phyloP scores from a whole-genome alignment of 257 asterid species.

The Hygrophila difformis region DNA sequence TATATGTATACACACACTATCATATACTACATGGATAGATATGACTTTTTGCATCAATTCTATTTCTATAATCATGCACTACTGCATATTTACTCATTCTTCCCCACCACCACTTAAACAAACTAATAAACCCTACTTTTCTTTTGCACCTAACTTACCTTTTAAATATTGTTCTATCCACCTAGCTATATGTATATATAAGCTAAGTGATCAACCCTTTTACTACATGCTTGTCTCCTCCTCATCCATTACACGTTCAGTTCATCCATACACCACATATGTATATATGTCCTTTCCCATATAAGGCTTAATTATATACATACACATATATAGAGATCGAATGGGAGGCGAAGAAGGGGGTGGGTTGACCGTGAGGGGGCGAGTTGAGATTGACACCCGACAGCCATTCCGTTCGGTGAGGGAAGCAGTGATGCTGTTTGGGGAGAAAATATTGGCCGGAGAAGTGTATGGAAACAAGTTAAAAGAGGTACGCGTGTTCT shows the following conservation, averaged over 20 bases:
- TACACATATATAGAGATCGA: no score
- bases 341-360: slow-evolving; percentile 54
- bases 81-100: not conserved
- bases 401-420: slow-evolving; percentile 69
- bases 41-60: no score
- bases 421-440: slow-evolving; percentile 71
- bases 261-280: not conserved
- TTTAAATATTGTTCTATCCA: not conserved
- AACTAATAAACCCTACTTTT: slow-evolving; percentile 4
- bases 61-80: not conserved
- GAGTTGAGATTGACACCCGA: slow-evolving; percentile 79
- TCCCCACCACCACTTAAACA: slow-evolving; percentile 16
- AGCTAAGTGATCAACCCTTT: slow-evolving; percentile 6
- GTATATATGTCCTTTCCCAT: not conserved
- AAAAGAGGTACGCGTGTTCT: slow-evolving; percentile 41
- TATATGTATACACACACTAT: no score
- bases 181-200: slow-evolving; percentile 9
- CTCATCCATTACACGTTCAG: not conserved
- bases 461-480: slow-evolving; percentile 62
- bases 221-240: slow-evolving; percentile 10
- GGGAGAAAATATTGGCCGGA: slow-evolving; percentile 74
- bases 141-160: slow-evolving; percentile 5
- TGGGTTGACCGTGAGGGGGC: slow-evolving; percentile 75
- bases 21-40: no score
- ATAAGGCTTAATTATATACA: no score